Evolutionary conservation across 352 stramenopile genomes (phyloP).

Genomic region (Phytophthora tentaculata): DNA sequence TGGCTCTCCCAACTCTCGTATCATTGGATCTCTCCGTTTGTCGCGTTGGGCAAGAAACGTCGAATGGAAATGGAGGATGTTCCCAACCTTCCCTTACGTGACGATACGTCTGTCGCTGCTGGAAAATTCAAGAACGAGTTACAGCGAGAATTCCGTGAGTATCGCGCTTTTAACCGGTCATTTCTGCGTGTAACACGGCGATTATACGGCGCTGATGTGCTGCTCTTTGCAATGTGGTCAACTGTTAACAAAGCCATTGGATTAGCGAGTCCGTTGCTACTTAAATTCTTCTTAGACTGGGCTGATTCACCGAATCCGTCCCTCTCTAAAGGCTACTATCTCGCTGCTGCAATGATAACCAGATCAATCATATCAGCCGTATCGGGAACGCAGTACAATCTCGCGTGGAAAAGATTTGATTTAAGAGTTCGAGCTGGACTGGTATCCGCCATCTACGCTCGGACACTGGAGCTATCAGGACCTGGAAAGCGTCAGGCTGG

Average conservation of each 20-base stretch:
- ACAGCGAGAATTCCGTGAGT: slow-evolving; percentile 37
- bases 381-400: slow-evolving; percentile 78
- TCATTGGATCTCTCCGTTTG: slow-evolving; percentile 71
- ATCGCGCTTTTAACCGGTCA: slow-evolving; percentile 38
- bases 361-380: slow-evolving; percentile 67
- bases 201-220: slow-evolving; percentile 70
- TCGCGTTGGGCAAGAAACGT: slow-evolving; percentile 51
- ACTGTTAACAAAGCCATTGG: slow-evolving; percentile 75
- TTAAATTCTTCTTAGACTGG: slow-evolving; percentile 87
- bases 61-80: slow-evolving; percentile 72
- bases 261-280: slow-evolving; percentile 68
- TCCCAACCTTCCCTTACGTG: slow-evolving; percentile 51
- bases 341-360: slow-evolving; percentile 58
- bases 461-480: slow-evolving; percentile 35
- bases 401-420: slow-evolving; percentile 84
- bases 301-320: slow-evolving; percentile 45
- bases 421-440: slow-evolving; percentile 73
- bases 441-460: slow-evolving; percentile 72
- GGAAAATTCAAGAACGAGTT: slow-evolving; percentile 51
- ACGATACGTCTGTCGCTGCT: slow-evolving; percentile 57
- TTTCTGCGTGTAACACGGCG: slow-evolving; percentile 58
- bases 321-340: slow-evolving; percentile 56
- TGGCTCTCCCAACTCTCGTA: slow-evolving; percentile 73
- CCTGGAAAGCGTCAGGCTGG: slow-evolving; percentile 33
- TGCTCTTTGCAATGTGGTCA: slow-evolving; percentile 71